phyloP scores from a whole-genome alignment of 1,139 yeast genomes.

The Blastobotrys aristatus region DNA sequence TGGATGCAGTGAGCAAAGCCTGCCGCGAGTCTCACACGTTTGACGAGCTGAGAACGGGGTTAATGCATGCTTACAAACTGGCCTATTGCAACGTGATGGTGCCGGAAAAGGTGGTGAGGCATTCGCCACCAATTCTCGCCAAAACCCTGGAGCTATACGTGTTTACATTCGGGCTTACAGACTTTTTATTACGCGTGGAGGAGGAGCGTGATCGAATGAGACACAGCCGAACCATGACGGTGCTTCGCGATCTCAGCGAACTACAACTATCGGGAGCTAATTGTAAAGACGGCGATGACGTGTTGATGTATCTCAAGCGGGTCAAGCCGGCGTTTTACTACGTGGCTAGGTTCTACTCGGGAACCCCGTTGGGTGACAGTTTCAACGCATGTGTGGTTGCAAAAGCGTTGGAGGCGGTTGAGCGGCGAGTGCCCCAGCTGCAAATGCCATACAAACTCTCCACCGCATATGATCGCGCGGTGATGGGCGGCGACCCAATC shows the following conservation, averaged over 20 bases:
- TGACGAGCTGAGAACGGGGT: neutral
- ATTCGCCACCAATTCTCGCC: constrained; percentile 6
- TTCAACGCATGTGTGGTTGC: constrained; percentile 8
- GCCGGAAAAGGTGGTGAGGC: constrained; percentile 7
- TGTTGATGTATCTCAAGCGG: constrained; percentile 2
- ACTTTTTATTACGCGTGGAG: constrained; percentile 8
- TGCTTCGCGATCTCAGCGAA: constrained; percentile 2
- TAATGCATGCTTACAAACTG: constrained; percentile 1
- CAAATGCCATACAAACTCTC: constrained; percentile 11
- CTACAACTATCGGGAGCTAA: neutral
- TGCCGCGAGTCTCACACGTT: neutral
- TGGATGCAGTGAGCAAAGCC: neutral
- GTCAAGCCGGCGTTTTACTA: constrained; percentile 9
- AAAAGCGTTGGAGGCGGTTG: constrained; percentile 5
- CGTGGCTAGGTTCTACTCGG: constrained; percentile 3
- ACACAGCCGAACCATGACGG: constrained; percentile 1
- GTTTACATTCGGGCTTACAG: constrained; percentile 10
- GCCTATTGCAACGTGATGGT: constrained; percentile 6
- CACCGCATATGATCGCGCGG: constrained; percentile 2
- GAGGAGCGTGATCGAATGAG: constrained; percentile 6
- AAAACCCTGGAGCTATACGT: constrained; percentile 6
- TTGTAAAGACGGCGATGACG: constrained; percentile 4
- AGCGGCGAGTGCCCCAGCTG: constrained; percentile 8
- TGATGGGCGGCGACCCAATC: constrained; percentile 5
- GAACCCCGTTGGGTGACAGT: constrained; percentile 8